Evolutionary conservation across 1,284 basidiomycete species (phyloP), one percentile per base, ranked within the genome.

Genomic region (Pseudozyma sp.): DNA sequence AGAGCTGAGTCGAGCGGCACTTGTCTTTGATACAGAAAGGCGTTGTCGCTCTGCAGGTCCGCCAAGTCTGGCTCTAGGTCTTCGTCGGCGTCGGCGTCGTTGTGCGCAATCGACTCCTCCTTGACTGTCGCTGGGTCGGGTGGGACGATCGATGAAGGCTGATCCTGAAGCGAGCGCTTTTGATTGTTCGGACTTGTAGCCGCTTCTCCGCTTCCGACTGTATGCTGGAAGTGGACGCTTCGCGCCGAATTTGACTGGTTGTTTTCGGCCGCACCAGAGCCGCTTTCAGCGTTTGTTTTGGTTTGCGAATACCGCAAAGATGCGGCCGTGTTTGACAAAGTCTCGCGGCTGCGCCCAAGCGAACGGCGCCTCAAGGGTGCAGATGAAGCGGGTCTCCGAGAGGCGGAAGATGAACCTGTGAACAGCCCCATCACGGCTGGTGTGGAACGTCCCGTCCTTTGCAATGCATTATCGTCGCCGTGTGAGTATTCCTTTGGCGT

Each of bases 1-100:
- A 71, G 54, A 4, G 68, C 62, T 11, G 46, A 46, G 17, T 62
- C 59, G 43, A 57, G 17, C 4, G 57, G 37, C 1, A 40, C 29
- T 7, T 35, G 17, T 17, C 68, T 44, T 7, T 66, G 46, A 46
- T 65, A 71, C 19, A 62, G 43, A 35, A 66, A 51, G 1, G 63
- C 51, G 54, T 65, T 58, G 57, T 71, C 62, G 34, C 57, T 62
- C 17, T 65, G 54, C 40, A 71, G 13, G 11, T 71, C 68, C 17
- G 57, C 49, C 4, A 71, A 35, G 7, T 71, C 58, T 3, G 54
- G 51, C 1, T 63, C 66, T 30, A 17, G 33, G 7, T 65, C 58
- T 33, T 61, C 58, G 17, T 61, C 58, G 29, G 43, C n/a, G 24
- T 7, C 30, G 33, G 10, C 24, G 24, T 24, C 24, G 24, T 24